Evolutionary conservation across 139 green algal genomes (phyloP).

Genomic region (Tetradesmus lagerheimii): DNA sequence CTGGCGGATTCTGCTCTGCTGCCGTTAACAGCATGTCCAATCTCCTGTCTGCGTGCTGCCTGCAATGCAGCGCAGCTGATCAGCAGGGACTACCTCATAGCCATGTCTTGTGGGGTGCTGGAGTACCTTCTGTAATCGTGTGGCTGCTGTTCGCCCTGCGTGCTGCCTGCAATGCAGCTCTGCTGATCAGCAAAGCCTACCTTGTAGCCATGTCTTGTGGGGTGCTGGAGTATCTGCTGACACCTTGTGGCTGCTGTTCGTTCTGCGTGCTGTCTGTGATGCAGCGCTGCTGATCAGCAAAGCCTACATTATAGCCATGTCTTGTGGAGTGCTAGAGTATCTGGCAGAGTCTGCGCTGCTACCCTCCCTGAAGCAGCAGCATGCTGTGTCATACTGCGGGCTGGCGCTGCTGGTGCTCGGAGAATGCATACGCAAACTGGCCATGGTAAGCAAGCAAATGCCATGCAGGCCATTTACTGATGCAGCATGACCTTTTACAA

Average conservation of each 20-base stretch:
- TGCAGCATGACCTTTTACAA: too few species aligned
- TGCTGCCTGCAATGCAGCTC: slow-evolving; percentile 48
- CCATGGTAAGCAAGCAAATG: slow-evolving; percentile 69
- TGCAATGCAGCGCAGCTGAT: too few species aligned
- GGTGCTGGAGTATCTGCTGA: slow-evolving; percentile 51
- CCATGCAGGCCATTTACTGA: too few species aligned
- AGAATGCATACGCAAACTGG: slow-evolving; percentile 76
- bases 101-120: too few species aligned
- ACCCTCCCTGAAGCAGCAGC: slow-evolving; percentile 43
- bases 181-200: slow-evolving; percentile 72
- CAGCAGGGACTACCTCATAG: too few species aligned
- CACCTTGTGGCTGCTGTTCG: too few species aligned
- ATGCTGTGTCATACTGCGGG: slow-evolving; percentile 44
- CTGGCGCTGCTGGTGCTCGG: slow-evolving; percentile 64
- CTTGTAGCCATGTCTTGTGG: slow-evolving; percentile 63
- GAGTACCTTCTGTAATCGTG: too few species aligned
- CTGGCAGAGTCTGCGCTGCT: slow-evolving; percentile 42
- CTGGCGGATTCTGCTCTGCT: too few species aligned
- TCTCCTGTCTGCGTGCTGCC: too few species aligned
- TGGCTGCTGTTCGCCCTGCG: too few species aligned
- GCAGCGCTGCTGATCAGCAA: slow-evolving; percentile 68
- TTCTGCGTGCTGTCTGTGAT: background rate
- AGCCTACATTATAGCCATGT: slow-evolving; percentile 73
- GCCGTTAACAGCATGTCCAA: too few species aligned
- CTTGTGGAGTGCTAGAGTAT: slow-evolving; percentile 57